Conservation (phyloP, 208 protist species). For the Acanthamoeba rhysodes region DNA sequence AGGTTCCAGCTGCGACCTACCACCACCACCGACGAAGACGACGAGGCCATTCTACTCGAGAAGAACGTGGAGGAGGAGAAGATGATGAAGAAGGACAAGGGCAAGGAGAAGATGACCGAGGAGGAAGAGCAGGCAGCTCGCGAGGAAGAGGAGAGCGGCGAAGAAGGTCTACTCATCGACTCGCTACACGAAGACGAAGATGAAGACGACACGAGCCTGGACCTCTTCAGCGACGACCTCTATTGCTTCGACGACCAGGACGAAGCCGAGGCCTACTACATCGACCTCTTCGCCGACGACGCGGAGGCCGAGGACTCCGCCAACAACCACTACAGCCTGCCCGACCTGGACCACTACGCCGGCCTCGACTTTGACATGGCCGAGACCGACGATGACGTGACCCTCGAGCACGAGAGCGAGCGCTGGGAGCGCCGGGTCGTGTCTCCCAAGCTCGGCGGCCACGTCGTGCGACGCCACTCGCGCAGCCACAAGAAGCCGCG, state of each 20-base stretch:
- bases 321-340: neutral
- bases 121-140: constrained; percentile 6
- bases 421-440: neutral
- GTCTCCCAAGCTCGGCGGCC: neutral
- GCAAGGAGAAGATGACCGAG: constrained; percentile 65
- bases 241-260: neutral
- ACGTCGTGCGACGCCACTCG: neutral
- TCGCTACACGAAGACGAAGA: neutral
- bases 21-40: neutral
- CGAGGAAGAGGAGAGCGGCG: constrained; percentile 17
- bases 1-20: neutral
- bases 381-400: neutral
- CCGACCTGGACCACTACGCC: neutral
- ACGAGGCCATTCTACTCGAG: neutral
- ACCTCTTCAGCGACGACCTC: neutral
- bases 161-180: constrained; percentile 1
- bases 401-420: neutral
- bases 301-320: neutral
- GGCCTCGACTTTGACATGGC: neutral
- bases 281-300: neutral
- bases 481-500: neutral
- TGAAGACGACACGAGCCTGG: neutral
- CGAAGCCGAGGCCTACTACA: neutral
- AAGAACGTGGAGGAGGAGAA: neutral
- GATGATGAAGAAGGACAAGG: neutral